Evolutionary conservation across 306 rosid genomes (phyloP).

Genomic region (Sechiopsis laciniata): DNA sequence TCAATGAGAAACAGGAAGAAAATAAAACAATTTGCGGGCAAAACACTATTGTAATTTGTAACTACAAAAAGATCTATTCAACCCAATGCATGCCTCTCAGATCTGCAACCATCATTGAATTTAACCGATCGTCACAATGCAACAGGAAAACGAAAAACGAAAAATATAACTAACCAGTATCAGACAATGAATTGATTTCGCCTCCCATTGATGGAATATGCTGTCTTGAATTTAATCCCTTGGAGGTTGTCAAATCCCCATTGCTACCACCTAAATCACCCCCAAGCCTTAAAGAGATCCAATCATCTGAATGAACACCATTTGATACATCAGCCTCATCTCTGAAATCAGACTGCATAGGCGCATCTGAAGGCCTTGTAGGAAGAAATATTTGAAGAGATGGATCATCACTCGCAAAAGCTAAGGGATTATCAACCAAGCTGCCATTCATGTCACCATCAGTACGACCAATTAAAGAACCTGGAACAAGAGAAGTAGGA

Average conservation of each 20-base stretch:
- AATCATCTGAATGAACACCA: conserved; percentile 74
- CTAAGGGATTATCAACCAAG: conserved; percentile 82
- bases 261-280: conserved; percentile 56
- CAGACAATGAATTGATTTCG: conserved; percentile 48
- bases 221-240: conserved; percentile 48
- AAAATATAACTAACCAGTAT: conserved; percentile 58
- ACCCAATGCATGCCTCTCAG: not conserved
- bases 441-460: conserved; percentile 69
- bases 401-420: conserved; percentile 78
- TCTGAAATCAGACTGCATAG: conserved; percentile 63
- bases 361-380: conserved; percentile 66
- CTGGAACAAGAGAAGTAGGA: conserved; percentile 44
- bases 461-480: conserved; percentile 47
- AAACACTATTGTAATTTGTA: not conserved
- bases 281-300: conserved; percentile 94
- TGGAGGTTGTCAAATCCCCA: conserved; percentile 42
- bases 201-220: conserved; percentile 52
- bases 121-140: conserved; percentile 15
- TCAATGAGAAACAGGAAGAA: not conserved
- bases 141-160: conserved; percentile 19
- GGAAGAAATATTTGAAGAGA: conserved; percentile 97
- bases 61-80: conserved; percentile 9
- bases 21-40: not conserved
- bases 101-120: conserved; percentile 15
- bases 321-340: conserved; percentile 65